Percentiles rank a stretch among this genome's conserved stretches.
phyloP scores from a whole-genome alignment of 2,329 filamentous ascomycete genomes.

The Colletotrichum siamense region DNA sequence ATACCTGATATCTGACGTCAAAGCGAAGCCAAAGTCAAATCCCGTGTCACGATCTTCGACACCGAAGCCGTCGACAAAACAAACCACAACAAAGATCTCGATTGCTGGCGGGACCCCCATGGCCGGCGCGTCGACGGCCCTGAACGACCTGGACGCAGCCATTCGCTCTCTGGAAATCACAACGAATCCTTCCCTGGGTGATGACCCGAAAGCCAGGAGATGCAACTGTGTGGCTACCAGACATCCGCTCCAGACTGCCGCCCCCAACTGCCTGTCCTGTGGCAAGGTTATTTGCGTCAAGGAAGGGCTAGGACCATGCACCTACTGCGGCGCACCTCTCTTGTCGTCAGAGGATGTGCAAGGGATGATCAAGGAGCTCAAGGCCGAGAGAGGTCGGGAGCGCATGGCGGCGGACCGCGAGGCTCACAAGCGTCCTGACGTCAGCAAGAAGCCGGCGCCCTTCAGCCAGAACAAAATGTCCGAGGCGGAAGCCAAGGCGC shows the following conservation, averaged over 20 bases:
- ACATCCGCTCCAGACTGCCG: constrained; percentile 87
- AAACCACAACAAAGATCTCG: constrained; percentile 67
- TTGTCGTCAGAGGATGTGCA: constrained; percentile 78
- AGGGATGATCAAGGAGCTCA: constrained; percentile 82
- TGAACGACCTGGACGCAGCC: constrained; percentile 77
- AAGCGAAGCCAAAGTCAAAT: constrained; percentile 62
- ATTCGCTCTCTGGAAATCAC: constrained; percentile 91
- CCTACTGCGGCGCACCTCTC: constrained; percentile 81
- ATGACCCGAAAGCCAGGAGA: constrained; percentile 63
- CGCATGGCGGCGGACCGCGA: constrained; percentile 83
- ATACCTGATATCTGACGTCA: constrained; percentile 80
- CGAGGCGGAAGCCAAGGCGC: constrained; percentile 71
- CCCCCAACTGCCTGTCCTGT: constrained; percentile 90
- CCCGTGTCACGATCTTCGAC: constrained; percentile 58
- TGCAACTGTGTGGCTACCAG: constrained; percentile 90
- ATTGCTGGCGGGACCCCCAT: constrained; percentile 81
- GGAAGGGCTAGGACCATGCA: constrained; percentile 93
- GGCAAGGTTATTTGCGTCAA: constrained; percentile 96
- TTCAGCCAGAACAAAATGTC: constrained; percentile 59
- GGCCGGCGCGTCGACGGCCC: constrained; percentile 78
- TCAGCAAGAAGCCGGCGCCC: constrained; percentile 64
- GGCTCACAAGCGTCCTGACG: constrained; percentile 69
- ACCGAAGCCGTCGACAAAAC: constrained; percentile 50
- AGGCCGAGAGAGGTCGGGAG: constrained; percentile 85
- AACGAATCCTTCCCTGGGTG: constrained; percentile 77